Percentiles rank a stretch among this genome's conserved stretches.
phyloP scores from a whole-genome alignment of 169 alveolate species.

The Sarcocystis neurona region DNA sequence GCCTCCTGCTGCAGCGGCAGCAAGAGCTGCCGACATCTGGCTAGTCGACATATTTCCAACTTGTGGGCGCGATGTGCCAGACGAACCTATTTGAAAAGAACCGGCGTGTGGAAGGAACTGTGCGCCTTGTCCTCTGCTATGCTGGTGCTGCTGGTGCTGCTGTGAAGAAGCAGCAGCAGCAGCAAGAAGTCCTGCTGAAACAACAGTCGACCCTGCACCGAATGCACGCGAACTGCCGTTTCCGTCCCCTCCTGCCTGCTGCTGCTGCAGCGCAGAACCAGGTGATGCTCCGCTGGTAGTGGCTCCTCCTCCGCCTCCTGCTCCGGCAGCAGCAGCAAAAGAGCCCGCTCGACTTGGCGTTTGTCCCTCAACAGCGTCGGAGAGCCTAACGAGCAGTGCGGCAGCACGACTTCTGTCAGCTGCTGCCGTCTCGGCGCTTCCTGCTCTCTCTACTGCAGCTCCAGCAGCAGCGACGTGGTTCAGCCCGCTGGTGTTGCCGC shows the following conservation, averaged over 20 bases:
- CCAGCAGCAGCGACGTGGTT: neutral
- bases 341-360: no score
- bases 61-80: no score
- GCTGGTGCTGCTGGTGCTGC: no score
- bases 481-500: no score
- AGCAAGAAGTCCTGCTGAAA: no score
- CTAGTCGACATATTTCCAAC: neutral
- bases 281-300: no score
- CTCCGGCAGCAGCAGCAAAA: constrained; percentile 6
- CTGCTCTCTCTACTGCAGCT: neutral
- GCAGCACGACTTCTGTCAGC: neutral
- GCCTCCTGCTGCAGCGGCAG: neutral
- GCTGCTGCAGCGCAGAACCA: neutral
- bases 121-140: no score
- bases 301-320: no score
- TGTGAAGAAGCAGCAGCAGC: no score
- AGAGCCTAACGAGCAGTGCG: neutral
- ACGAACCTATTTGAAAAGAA: no score
- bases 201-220: neutral
- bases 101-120: no score
- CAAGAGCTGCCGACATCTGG: constrained; percentile 3
- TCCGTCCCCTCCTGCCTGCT: neutral
- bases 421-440: neutral
- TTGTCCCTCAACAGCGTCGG: no score
- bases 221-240: neutral